Base-by-base conservation (phyloP, 331 rosid species). In the Quercus tomentella region DNA sequence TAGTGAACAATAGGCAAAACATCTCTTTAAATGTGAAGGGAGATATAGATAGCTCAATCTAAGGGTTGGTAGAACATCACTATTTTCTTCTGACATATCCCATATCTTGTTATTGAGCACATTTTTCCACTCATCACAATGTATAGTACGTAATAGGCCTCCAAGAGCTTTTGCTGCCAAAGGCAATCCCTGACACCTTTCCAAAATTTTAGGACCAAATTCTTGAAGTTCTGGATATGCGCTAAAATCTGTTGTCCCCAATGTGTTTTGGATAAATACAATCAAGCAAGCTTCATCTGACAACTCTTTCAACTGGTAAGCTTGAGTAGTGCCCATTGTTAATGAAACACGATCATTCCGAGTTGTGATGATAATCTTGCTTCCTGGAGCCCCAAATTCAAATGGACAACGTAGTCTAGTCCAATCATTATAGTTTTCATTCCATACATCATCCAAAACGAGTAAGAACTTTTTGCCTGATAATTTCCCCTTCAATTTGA, bases 391-490 rank as follows among this genome's bases (percentile, higher is more conserved):
- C 2, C 41, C 41, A 35, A 35, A 35, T 35, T 35, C 9, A 6
- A 6, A 35, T 6, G 41, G 41, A 35, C 41, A 0, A 35, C 9
- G 41, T 0, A 35, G 41, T 0, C 0, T 6, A 35, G 9, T 6
- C 41, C 41, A 35, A 0, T 35, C 9, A 35, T 6, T 0, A 0
- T 35, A 35, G 41, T 35, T 0, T 35, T 35, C 41, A 35, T 35
- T 35, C 41, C 41, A 35, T 0, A 35, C 41, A 0, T 35, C 41
- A 35, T 35, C 41, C 41, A 33, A 33, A 33, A 33, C 0, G 7
- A 33, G 37, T 0, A 33, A 33, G 0, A 33, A 35, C 41, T 35
- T 35, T 0, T 35, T 1, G 0, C 8, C 8, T 0, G 8, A 6
- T 0, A 35, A 6, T 35, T 0, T 6, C 2, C 0, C 41, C 41